These are phyloP conservation scores for Pistacia vera DNA, from an alignment of 345 rosid genomes.

Conservation along the genomic window DNA sequence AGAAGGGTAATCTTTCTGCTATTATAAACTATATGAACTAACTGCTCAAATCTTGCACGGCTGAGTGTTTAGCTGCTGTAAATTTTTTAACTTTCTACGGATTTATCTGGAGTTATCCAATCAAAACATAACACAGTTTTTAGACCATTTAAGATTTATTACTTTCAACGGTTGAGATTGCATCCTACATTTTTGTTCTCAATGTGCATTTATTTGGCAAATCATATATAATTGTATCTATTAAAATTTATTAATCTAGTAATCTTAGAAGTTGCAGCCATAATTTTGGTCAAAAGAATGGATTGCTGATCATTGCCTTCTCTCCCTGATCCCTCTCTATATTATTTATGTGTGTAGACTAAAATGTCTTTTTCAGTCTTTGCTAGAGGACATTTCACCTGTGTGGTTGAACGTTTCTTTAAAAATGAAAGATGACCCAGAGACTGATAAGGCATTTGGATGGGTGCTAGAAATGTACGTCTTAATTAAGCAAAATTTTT, in stretches of 20 bases:
- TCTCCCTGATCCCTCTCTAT: neutral
- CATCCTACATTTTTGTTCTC: neutral
- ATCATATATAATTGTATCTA: too few relatives aligned
- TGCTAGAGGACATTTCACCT: constrained; percentile 66
- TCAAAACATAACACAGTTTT: neutral
- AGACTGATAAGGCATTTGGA: constrained; percentile 76
- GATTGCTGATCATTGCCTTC: neutral
- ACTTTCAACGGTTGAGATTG: neutral
- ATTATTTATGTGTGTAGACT: neutral
- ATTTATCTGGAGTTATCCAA: neutral
- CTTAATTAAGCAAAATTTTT: neutral
- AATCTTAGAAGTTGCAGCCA: neutral
- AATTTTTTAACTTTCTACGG: neutral
- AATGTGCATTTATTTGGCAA: neutral
- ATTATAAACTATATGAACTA: neutral
- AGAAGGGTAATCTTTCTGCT: constrained; percentile 47
- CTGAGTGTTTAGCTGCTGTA: constrained; percentile 1
- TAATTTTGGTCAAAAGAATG: neutral
- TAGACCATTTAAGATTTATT: too few relatives aligned
- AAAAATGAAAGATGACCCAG: constrained; percentile 74
- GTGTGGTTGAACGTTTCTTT: constrained; percentile 82
- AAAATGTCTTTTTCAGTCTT: constrained; percentile 40
- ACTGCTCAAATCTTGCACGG: constrained; percentile 4
- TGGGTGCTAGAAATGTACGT: constrained; percentile 90
- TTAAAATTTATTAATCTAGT: too few relatives aligned